Conservation (phyloP, 371 early-diverging fungal genomes). For the Mucor sp. region DNA sequence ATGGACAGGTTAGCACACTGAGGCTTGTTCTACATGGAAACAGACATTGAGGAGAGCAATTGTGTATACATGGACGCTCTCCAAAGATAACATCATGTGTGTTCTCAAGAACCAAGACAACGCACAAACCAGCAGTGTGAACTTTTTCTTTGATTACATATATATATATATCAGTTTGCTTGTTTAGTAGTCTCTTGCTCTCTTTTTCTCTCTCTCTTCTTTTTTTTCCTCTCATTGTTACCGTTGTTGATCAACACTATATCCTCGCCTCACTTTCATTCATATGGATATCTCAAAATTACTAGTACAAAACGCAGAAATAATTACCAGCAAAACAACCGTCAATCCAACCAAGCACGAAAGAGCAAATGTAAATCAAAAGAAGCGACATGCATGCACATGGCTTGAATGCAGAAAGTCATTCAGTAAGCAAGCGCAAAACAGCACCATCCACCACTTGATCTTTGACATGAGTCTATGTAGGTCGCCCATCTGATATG, state of each 20-base stretch:
- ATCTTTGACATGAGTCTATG: not conserved
- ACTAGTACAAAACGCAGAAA: constrained; percentile 5
- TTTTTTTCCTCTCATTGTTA: not conserved
- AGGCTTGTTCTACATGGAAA: not conserved
- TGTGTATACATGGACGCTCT: not conserved
- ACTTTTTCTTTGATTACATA: not conserved
- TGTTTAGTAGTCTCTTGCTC: not conserved
- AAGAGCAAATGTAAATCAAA: not conserved
- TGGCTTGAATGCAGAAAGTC: constrained; percentile 26
- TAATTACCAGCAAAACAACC: constrained; percentile 1
- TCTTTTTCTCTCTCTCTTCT: constrained; percentile 1
- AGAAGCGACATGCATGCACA: constrained; percentile 26
- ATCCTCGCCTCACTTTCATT: not conserved
- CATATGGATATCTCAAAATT: constrained; percentile 27
- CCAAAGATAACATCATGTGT: not conserved
- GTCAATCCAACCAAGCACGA: not conserved
- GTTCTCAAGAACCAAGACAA: constrained; percentile 2
- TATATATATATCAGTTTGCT: constrained; percentile 4
- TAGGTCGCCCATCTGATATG: constrained; percentile 31
- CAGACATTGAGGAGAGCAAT: not conserved
- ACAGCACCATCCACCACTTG: not conserved
- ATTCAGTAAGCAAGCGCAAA: constrained; percentile 16
- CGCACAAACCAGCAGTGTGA: constrained; percentile 6
- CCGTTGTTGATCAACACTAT: not conserved
- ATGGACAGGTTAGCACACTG: not conserved